phyloP scores from a whole-genome alignment of 345 rosid genomes.

The Bruguiera sexangula region DNA sequence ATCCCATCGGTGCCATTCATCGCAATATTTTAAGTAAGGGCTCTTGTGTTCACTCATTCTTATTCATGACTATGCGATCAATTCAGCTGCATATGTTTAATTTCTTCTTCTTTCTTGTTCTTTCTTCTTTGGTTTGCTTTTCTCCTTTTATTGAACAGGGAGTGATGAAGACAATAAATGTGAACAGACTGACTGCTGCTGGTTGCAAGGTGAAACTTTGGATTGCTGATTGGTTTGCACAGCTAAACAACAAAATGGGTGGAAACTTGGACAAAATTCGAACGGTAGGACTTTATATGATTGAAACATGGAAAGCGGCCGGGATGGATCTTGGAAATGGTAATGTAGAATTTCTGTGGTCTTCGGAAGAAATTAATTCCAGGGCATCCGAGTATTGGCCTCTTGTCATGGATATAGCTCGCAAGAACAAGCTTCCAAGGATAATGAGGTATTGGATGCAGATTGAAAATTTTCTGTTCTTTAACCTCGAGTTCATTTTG shows the following conservation, averaged over 20 bases:
- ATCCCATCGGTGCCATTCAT: no score
- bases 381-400: constrained; percentile 81
- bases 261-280: constrained; percentile 80
- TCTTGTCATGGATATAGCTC: constrained; percentile 90
- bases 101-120: background rate
- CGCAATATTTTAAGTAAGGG: no score
- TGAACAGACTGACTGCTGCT: constrained; percentile 80
- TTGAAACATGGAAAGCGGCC: constrained; percentile 79
- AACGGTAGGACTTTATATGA: constrained; percentile 63
- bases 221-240: constrained; percentile 99
- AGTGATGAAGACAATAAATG: constrained; percentile 74
- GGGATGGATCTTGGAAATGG: constrained; percentile 58
- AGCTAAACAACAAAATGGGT: constrained; percentile 84
- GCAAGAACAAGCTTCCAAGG: constrained; percentile 74
- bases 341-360: constrained; percentile 79
- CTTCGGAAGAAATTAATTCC: constrained; percentile 82
- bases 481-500: background rate
- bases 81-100: background rate
- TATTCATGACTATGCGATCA: background rate
- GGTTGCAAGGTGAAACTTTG: constrained; percentile 87
- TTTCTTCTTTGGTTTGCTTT: background rate
- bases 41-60: no score
- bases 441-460: constrained; percentile 48
- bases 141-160: constrained; percentile 42
- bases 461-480: background rate